phyloP scores from a whole-genome alignment of 176 grass and related monocot species.

The Echinochloa phyllopogon region DNA sequence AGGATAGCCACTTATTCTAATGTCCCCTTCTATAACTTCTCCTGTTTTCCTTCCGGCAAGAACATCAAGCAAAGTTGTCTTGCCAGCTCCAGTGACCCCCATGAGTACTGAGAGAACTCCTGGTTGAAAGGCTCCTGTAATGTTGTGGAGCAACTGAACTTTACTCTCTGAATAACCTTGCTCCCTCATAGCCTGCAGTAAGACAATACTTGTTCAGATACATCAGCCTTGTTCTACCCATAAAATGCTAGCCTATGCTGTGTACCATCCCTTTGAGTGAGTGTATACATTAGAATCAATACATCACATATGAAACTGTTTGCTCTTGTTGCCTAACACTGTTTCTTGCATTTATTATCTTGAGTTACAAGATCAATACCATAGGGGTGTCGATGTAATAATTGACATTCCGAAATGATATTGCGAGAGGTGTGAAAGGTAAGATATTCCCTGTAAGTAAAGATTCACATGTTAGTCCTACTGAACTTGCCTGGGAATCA shows the following conservation, averaged over 20 bases:
- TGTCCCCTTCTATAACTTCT: conserved; percentile 64
- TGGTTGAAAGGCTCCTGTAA: conserved; percentile 61
- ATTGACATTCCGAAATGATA: conserved; percentile 78
- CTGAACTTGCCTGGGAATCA: no score
- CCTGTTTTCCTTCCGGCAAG: conserved; percentile 77
- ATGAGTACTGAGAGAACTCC: conserved; percentile 68
- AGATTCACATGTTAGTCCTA: background rate
- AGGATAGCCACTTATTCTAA: conserved; percentile 72
- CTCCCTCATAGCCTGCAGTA: conserved; percentile 58
- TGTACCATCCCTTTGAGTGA: background rate
- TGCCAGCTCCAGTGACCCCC: conserved; percentile 74
- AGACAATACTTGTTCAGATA: background rate
- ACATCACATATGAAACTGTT: background rate
- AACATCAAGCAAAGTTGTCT: conserved; percentile 81
- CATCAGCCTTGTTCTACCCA: no score
- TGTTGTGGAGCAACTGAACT: conserved; percentile 67
- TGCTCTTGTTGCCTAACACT: background rate
- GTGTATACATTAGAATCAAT: no score
- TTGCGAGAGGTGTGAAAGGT: conserved; percentile 65
- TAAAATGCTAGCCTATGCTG: no score
- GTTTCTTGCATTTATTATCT: background rate
- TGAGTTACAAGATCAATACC: conserved; percentile 39
- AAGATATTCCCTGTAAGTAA: conserved; percentile 55
- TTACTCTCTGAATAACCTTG: conserved; percentile 52
- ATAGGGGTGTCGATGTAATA: conserved; percentile 68